Percentiles rank a stretch among this genome's conserved stretches.
Evolutionary conservation across 164 flowering plant genomes (phyloP).

Genomic region (Liquidambar formosana): DNA sequence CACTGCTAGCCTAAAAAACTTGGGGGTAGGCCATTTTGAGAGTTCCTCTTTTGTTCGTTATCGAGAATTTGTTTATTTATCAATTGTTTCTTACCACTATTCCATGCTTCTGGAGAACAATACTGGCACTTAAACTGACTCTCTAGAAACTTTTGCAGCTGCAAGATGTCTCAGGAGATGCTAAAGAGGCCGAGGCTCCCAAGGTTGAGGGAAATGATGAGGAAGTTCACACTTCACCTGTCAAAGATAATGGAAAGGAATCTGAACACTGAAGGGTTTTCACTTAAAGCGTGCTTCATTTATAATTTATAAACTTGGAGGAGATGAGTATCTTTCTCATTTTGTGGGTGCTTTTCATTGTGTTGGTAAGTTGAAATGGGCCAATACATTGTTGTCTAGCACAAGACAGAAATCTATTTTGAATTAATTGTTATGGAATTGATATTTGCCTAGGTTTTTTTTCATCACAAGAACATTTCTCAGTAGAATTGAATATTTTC

Average conservation of each 20-base stretch:
- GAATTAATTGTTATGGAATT: neutral
- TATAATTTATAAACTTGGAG: neutral
- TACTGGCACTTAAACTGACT: neutral
- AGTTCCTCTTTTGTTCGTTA: neutral
- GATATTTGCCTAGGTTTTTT: neutral
- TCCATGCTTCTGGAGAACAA: neutral
- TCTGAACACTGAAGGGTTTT: constrained; percentile 19
- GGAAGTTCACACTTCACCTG: constrained; percentile 22
- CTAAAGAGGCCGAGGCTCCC: constrained; percentile 27
- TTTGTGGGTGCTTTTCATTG: neutral
- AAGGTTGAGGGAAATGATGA: constrained; percentile 23
- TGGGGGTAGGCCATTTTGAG: constrained; percentile 43
- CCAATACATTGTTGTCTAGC: neutral
- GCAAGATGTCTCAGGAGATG: constrained; percentile 48
- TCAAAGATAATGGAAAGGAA: constrained; percentile 31
- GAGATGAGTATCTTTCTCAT: neutral
- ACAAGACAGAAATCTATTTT: neutral
- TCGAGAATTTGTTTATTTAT: neutral
- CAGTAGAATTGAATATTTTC: no score
- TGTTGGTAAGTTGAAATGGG: neutral
- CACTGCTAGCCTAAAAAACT: constrained; percentile 55
- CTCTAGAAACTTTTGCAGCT: constrained; percentile 35
- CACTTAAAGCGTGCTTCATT: neutral
- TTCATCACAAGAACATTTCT: neutral
- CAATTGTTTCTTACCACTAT: neutral